phyloP scores from a whole-genome alignment of 257 asterid species.

The Solanum piurae region DNA sequence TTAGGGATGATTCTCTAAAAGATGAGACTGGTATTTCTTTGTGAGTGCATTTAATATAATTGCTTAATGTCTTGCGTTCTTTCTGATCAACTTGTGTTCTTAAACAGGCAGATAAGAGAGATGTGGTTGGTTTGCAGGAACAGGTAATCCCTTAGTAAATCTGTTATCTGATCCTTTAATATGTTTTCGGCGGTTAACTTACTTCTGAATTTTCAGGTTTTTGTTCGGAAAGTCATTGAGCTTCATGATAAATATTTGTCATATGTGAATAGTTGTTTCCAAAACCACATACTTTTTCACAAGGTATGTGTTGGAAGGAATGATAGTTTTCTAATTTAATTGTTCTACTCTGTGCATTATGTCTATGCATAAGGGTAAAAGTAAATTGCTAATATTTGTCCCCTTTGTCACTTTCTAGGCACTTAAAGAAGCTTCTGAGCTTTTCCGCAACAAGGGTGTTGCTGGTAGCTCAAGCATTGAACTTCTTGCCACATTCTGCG shows the following conservation, averaged over 20 bases:
- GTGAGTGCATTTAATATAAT: background rate
- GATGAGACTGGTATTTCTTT: background rate
- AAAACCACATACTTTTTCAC: constrained; percentile 89
- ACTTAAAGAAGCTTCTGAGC: constrained; percentile 94
- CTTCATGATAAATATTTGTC: constrained; percentile 94
- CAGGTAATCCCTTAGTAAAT: constrained; percentile 40
- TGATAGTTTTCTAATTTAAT: background rate
- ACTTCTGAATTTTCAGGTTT: constrained; percentile 41
- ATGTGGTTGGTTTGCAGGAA: constrained; percentile 79
- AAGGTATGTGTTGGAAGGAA: constrained; percentile 47
- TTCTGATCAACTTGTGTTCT: constrained; percentile 8
- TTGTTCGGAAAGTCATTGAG: constrained; percentile 85
- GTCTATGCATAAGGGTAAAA: background rate
- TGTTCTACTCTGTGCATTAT: background rate
- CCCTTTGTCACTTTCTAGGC: constrained; percentile 39
- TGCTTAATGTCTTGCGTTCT: background rate
- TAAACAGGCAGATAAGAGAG: constrained; percentile 86
- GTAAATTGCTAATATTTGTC: background rate
- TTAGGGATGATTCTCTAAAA: background rate
- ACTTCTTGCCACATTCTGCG: constrained; percentile 94
- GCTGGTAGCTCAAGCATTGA: constrained; percentile 98
- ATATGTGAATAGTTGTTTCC: constrained; percentile 75
- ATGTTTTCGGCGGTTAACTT: constrained; percentile 5
- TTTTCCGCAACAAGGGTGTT: constrained; percentile 93
- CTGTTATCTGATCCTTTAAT: background rate